phyloP scores from a whole-genome alignment of 2,329 filamentous ascomycete species.

The Dactylellina cionopaga region DNA sequence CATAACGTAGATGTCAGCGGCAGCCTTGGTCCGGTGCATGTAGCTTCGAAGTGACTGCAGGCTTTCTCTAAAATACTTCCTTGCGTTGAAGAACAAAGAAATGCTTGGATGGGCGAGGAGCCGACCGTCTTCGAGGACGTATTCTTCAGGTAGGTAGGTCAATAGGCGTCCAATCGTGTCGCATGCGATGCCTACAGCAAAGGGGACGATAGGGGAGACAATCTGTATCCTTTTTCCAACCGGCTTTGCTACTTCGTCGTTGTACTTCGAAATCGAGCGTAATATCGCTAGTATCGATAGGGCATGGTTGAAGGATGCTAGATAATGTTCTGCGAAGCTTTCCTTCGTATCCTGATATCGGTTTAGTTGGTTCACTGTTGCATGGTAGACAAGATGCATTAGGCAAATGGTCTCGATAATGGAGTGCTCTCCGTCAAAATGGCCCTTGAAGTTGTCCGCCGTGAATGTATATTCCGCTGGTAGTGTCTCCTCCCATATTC shows the following conservation, averaged over 20 bases:
- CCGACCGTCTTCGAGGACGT: constrained; percentile 50
- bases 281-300: constrained; percentile 37
- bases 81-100: constrained; percentile 46
- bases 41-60: constrained; percentile 41
- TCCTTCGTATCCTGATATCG: constrained; percentile 48
- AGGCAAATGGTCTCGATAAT: constrained; percentile 49
- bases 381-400: constrained; percentile 43
- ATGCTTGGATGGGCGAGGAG: constrained; percentile 43
- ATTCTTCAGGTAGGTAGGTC: constrained; percentile 50
- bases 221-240: constrained; percentile 46
- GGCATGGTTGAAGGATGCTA: constrained; percentile 42
- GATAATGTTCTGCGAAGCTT: constrained; percentile 40
- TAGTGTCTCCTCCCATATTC: constrained; percentile 49
- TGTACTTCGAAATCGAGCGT: constrained; percentile 40
- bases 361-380: constrained; percentile 46
- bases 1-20: constrained; percentile 47
- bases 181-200: constrained; percentile 46
- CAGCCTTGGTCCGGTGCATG: constrained; percentile 47
- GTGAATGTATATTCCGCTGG: constrained; percentile 37
- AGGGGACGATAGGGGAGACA: constrained; percentile 41
- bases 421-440: constrained; percentile 48
- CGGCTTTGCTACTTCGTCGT: constrained; percentile 47
- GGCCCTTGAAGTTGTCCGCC: constrained; percentile 50
- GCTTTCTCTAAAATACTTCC: constrained; percentile 50
- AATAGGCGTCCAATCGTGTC: constrained; percentile 50